Conservation (phyloP, 78 protist species). For the Dictyostelium intermedium region DNA sequence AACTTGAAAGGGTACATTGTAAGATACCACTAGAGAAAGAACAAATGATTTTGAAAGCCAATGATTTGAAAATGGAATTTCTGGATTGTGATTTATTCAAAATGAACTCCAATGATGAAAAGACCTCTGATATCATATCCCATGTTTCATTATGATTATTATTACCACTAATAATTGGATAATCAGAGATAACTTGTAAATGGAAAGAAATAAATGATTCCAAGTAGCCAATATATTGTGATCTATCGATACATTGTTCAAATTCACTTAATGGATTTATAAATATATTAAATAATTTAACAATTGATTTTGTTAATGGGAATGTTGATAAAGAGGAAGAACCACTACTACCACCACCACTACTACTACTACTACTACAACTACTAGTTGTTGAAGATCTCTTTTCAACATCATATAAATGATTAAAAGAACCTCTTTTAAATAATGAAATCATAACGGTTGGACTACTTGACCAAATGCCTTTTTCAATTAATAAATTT, state of each 20-base stretch:
- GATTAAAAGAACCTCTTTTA: conserved; percentile 7
- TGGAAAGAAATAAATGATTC: conserved; percentile 25
- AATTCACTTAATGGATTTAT: neutral
- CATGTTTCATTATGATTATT: conserved; percentile 20
- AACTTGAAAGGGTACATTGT: neutral
- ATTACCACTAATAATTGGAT: neutral
- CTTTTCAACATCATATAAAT: conserved; percentile 8
- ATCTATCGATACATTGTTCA: neutral
- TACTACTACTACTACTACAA: too few species aligned
- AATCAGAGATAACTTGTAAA: conserved; percentile 44
- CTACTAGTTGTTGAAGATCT: neutral
- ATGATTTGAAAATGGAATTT: neutral
- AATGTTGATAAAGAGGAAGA: neutral
- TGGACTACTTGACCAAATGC: conserved; percentile 6
- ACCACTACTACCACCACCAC: too few species aligned
- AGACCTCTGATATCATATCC: neutral
- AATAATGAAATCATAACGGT: neutral
- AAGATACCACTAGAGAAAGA: conserved; percentile 5
- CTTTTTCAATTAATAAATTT: conserved; percentile 19
- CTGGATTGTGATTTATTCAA: neutral
- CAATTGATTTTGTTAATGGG: neutral
- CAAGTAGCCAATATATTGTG: neutral
- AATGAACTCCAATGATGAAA: neutral
- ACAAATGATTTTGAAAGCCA: neutral
- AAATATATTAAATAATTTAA: neutral